These are phyloP conservation scores for Clonostachys sp. DNA, from an alignment of 2,329 filamentous ascomycete species.

Conservation along the genomic window DNA sequence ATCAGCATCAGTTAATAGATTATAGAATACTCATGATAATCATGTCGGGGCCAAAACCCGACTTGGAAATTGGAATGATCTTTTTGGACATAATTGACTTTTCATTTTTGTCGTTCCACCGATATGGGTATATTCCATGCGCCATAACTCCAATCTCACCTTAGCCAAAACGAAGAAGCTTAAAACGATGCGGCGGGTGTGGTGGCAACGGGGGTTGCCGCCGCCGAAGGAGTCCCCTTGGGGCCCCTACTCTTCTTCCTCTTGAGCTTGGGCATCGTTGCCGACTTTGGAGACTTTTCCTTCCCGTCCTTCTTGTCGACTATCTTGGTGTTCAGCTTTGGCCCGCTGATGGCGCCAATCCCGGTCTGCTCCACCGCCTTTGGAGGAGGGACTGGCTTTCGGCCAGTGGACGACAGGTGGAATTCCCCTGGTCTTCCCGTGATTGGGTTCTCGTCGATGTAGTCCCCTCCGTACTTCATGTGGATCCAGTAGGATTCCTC, in stretches of 20 bases:
- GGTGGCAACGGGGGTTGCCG: slow-evolving; percentile 20
- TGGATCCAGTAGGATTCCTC: slow-evolving; percentile 56
- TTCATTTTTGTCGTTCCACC: not conserved
- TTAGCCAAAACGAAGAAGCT: not conserved
- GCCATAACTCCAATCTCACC: not conserved
- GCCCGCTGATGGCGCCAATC: slow-evolving; percentile 26
- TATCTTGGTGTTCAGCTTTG: slow-evolving; percentile 32
- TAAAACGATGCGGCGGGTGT: slow-evolving; percentile 1
- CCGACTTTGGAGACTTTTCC: slow-evolving; percentile 37
- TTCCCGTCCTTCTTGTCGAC: slow-evolving; percentile 42
- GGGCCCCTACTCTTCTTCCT: slow-evolving; percentile 42
- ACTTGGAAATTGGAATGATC: too few species aligned
- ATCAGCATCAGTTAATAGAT: too few species aligned
- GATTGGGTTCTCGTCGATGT: slow-evolving; percentile 65
- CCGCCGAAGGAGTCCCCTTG: slow-evolving; percentile 12
- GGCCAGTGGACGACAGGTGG: slow-evolving; percentile 57
- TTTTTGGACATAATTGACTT: too few species aligned
- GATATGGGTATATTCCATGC: not conserved
- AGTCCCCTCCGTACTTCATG: slow-evolving; percentile 56
- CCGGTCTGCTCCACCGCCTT: slow-evolving; percentile 19
- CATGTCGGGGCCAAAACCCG: too few species aligned
- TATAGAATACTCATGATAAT: too few species aligned
- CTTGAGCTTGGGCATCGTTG: slow-evolving; percentile 35
- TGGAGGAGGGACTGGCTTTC: slow-evolving; percentile 33
- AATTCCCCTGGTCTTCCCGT: slow-evolving; percentile 63